phyloP scores from a whole-genome alignment of 495 filamentous ascomycete genomes.

The Aspergillus heteromorphus region DNA sequence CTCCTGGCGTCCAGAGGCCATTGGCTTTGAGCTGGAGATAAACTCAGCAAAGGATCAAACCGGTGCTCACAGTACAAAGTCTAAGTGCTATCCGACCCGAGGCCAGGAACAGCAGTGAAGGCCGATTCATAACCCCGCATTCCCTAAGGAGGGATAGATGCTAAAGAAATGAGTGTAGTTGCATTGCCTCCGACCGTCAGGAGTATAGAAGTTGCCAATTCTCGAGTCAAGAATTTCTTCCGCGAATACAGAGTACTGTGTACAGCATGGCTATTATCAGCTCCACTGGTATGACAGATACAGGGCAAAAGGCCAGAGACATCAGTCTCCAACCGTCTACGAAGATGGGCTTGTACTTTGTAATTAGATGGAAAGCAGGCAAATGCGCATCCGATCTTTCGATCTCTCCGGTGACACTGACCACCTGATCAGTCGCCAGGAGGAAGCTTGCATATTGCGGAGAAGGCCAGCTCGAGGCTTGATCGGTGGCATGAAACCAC shows the following conservation, averaged over 20 bases:
- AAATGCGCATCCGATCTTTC: not conserved
- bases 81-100: slow-evolving; percentile 1
- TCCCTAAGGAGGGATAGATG: not conserved
- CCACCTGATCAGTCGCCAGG: not conserved
- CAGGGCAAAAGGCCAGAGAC: too few species aligned
- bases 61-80: not conserved
- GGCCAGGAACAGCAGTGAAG: slow-evolving; percentile 4
- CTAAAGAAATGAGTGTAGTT: not conserved
- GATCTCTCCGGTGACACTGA: not conserved
- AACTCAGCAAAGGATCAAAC: not conserved
- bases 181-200: not conserved
- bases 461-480: not conserved
- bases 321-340: not conserved
- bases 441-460: not conserved
- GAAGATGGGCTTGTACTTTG: not conserved
- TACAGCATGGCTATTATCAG: not conserved
- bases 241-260: too few species aligned
- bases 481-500: not conserved
- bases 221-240: too few species aligned
- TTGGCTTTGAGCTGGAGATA: not conserved
- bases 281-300: not conserved
- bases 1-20: not conserved
- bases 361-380: not conserved
- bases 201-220: too few species aligned
- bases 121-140: not conserved